Conservation (phyloP, 1,284 basidiomycete genomes). For the Malassezia yamatoensis region DNA sequence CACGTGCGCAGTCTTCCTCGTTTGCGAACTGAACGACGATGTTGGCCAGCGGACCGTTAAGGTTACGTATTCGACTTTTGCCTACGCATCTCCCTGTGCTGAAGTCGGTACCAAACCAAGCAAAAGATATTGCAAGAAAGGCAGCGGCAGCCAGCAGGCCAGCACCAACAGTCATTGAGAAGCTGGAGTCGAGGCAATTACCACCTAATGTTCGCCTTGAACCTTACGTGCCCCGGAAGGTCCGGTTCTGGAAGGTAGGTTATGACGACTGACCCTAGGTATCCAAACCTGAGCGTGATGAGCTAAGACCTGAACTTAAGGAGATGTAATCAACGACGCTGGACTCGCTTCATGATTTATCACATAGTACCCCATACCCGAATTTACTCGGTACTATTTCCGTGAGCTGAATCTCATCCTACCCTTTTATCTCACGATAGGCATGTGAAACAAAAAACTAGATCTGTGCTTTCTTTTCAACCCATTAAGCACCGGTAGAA, state of each 20-base stretch:
- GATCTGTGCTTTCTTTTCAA: too few species aligned
- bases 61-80: constrained; percentile 11
- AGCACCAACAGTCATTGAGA: constrained; percentile 8
- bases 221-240: constrained; percentile 11
- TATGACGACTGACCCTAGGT: background rate
- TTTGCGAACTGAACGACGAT: constrained; percentile 3
- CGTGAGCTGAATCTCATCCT: too few species aligned
- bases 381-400: too few species aligned
- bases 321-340: background rate
- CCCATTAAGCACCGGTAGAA: too few species aligned
- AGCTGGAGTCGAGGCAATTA: background rate
- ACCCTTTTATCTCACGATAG: too few species aligned
- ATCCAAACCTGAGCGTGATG: background rate
- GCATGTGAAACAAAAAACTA: too few species aligned
- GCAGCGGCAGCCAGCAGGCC: background rate
- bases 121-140: background rate
- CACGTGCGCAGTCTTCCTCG: background rate
- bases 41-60: background rate
- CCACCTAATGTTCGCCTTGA: constrained; percentile 16
- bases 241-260: constrained; percentile 16
- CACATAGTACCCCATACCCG: too few species aligned
- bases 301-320: background rate
- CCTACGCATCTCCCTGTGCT: background rate
- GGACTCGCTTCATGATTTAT: too few species aligned
- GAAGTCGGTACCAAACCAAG: background rate